Evolutionary conservation across 2,329 filamentous ascomycete genomes (phyloP), one percentile per base, ranked within the genome.

Genomic region (Phialophora verrucosa): DNA sequence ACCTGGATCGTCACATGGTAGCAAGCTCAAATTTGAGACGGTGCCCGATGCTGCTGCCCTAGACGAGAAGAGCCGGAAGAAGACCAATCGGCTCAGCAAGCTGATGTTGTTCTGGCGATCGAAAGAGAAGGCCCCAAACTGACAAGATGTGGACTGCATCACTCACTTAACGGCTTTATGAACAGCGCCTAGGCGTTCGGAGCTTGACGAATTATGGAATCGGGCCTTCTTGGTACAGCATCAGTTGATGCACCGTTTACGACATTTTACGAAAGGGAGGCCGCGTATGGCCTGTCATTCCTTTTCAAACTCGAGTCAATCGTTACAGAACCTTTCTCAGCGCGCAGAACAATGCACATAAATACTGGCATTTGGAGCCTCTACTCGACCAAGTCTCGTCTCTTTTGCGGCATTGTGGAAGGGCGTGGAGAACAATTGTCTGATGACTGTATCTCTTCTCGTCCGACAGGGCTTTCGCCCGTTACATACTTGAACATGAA

Each of bases 31-130:
- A 54, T 71, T 73, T 59, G 71, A 73, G 51, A 68, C 67, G 31
- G 64, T 70, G 17, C 81, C 81, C 63, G 77, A 80, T 20, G 77
- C 78, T 0, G 69, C 73, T 17, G 79, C 80, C 44, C 73, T 75
- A n/a, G 73, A 76, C 49, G 72, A 72, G 42, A 78, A 73, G 64
- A 72, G 74, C 20, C 82, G 78, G 69, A 82, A 78, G 73, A 83
- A 81, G 70, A 75, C 76, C 49, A 78, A 77, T 63, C 76, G 81
- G 59, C 77, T 83, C 42, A 83, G 80, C 71, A 80, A 80, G 61
- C 72, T 83, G 53, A 80, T 83, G 77, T 77, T 80, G 66, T 83
- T 83, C 69, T 83, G 82, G 82, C 80, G 79, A 72, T 73, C 76
- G 27, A 83, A 81, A 71, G 82, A 83, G 59, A 82, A 81, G 67